phyloP scores from a whole-genome alignment of 169 alveolate species.

The Plasmodium gaboni region DNA sequence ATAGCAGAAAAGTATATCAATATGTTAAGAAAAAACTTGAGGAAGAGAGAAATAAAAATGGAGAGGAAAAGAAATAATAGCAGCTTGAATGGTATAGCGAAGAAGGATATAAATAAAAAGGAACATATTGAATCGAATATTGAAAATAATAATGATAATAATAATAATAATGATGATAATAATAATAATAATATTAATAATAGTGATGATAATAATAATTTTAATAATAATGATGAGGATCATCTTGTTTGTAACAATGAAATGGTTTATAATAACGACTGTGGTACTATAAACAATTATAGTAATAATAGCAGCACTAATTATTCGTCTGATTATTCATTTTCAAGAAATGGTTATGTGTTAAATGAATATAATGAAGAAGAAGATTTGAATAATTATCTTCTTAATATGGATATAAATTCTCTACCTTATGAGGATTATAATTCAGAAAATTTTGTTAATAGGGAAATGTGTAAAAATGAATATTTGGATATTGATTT shows the following conservation, averaged over 20 bases:
- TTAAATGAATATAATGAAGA: background rate
- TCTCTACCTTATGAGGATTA: constrained; percentile 28
- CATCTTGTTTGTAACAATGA: constrained; percentile 11
- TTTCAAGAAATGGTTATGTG: constrained; percentile 5
- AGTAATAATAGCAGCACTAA: background rate
- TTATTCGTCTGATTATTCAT: background rate
- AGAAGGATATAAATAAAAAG: background rate
- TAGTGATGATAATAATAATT: constrained; percentile 2
- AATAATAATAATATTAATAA: constrained; percentile 6
- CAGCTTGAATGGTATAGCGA: background rate
- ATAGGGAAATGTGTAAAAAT: constrained; percentile 29
- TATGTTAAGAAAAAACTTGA: constrained; percentile 40
- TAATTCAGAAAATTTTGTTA: constrained; percentile 11
- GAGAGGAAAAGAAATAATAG: constrained; percentile 1
- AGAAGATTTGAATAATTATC: background rate
- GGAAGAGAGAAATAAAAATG: constrained; percentile 36
- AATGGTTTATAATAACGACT: background rate
- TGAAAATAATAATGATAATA: background rate
- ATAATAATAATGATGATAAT: background rate
- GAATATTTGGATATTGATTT: constrained; percentile 63
- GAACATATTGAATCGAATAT: too few relatives aligned
- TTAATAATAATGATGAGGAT: background rate
- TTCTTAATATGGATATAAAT: constrained; percentile 17
- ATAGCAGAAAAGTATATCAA: constrained; percentile 70
- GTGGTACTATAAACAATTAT: background rate